Conservation (phyloP, 2,329 filamentous ascomycete genomes). For the Neofusicoccum sp. region DNA sequence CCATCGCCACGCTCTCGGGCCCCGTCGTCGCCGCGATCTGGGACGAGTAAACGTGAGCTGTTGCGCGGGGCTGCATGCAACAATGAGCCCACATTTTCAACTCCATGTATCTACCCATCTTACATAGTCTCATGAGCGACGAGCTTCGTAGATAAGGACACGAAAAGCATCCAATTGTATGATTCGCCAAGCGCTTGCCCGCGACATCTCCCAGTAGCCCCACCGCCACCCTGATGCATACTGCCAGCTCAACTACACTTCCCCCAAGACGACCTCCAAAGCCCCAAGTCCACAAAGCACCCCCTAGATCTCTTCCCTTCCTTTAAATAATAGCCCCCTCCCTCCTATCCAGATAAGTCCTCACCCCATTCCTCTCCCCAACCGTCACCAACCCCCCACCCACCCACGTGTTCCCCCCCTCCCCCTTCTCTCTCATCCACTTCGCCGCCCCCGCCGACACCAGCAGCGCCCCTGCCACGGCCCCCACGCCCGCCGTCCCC, state of each 20-base stretch:
- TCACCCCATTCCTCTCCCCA: constrained; percentile 1
- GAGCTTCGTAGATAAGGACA: no score
- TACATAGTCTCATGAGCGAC: no score
- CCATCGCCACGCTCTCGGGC: constrained; percentile 28
- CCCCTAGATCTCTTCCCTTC: no score
- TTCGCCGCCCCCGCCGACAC: background rate
- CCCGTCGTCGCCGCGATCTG: constrained; percentile 38
- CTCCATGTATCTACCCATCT: no score
- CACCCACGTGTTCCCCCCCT: no score
- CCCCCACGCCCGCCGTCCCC: background rate
- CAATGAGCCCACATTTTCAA: background rate
- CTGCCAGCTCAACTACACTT: no score
- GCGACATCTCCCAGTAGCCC: no score
- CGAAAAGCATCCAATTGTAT: no score
- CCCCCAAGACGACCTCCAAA: no score
- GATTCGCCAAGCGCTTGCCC: no score
- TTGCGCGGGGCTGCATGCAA: background rate
- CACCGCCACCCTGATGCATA: no score
- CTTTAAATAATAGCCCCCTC: no score
- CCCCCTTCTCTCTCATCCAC: background rate
- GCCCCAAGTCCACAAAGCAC: background rate
- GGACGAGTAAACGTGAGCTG: constrained; percentile 24
- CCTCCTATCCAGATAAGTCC: background rate
- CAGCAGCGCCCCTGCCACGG: background rate
- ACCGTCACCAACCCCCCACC: background rate